Evolutionary conservation across 176 grass and related monocot genomes (phyloP).

Genomic region (Carex myosuroides): DNA sequence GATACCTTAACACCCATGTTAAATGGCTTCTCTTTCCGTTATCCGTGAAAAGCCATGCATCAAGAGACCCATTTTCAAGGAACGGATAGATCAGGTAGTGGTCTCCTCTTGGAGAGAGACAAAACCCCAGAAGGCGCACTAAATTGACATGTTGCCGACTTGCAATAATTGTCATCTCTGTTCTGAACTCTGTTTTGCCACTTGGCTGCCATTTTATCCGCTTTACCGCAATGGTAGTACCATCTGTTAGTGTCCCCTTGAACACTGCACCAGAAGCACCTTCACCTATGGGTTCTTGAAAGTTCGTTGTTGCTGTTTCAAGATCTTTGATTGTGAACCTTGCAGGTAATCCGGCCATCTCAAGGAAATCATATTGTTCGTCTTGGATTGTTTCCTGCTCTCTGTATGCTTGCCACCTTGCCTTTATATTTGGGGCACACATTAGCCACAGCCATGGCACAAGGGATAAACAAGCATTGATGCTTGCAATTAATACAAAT

Average conservation of each 20-base stretch:
- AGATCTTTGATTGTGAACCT: background rate
- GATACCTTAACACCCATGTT: slow-evolving; percentile 22
- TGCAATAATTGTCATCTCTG: slow-evolving; percentile 35
- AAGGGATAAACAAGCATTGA: background rate
- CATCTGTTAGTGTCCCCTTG: slow-evolving; percentile 36
- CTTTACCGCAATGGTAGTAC: slow-evolving; percentile 40
- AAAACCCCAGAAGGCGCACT: slow-evolving; percentile 46
- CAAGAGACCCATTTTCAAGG: slow-evolving; percentile 45
- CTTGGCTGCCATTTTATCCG: slow-evolving; percentile 16
- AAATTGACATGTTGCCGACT: slow-evolving; percentile 43
- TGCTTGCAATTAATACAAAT: background rate
- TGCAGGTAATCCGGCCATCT: background rate
- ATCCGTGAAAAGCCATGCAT: slow-evolving; percentile 42
- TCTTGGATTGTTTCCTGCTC: background rate
- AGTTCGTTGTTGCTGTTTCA: slow-evolving; percentile 20
- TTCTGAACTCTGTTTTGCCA: slow-evolving; percentile 30
- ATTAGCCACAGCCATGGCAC: background rate
- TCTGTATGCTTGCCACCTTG: background rate
- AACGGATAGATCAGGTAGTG: slow-evolving; percentile 45
- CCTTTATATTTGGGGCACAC: background rate
- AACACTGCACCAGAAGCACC: slow-evolving; percentile 45
- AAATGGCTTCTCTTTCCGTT: slow-evolving; percentile 5
- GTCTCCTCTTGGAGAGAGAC: background rate
- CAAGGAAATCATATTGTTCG: background rate
- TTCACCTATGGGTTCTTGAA: slow-evolving; percentile 24